A percentile compares a stretch with the other conserved stretches of the same genome.
Evolutionary conservation across 106 monocot genomes (phyloP).

Genomic region (Dendrobium chrysotoxum): DNA sequence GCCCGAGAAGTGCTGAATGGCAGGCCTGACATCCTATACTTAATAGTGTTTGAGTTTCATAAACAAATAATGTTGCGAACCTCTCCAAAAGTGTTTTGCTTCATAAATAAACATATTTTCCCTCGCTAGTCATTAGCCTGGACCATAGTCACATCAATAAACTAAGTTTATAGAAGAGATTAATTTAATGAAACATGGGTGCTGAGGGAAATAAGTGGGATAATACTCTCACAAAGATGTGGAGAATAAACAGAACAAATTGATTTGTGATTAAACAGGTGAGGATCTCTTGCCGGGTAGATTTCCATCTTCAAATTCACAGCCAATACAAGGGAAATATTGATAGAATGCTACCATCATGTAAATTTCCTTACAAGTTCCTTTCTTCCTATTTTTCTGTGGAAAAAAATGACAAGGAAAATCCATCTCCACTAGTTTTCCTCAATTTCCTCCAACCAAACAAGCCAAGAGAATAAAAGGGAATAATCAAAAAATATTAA

Average conservation of each 20-base stretch:
- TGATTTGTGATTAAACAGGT: not conserved
- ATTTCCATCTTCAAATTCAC: not conserved
- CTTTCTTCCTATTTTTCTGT: not conserved
- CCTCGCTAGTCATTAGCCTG: not conserved
- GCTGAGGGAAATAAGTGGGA: not conserved
- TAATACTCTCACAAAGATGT: not conserved
- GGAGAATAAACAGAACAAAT: not conserved
- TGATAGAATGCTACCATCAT: not conserved
- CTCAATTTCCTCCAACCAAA: not conserved
- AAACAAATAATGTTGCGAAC: no score
- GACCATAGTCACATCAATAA: not conserved
- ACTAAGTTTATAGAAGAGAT: not conserved
- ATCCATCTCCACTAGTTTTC: not conserved
- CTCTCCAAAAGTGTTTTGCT: not conserved
- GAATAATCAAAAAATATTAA: not conserved
- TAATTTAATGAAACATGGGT: not conserved
- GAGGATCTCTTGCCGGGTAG: not conserved
- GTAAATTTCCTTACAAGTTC: not conserved
- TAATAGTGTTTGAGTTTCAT: no score
- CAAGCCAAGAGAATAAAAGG: not conserved
- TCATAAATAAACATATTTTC: not conserved
- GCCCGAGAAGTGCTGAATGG: not conserved
- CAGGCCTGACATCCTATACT: no score
- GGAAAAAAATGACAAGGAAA: not conserved
- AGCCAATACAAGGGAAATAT: not conserved